Evolutionary conservation across 2,329 filamentous ascomycete genomes (phyloP).

Genomic region (Podosphaera fusca): DNA sequence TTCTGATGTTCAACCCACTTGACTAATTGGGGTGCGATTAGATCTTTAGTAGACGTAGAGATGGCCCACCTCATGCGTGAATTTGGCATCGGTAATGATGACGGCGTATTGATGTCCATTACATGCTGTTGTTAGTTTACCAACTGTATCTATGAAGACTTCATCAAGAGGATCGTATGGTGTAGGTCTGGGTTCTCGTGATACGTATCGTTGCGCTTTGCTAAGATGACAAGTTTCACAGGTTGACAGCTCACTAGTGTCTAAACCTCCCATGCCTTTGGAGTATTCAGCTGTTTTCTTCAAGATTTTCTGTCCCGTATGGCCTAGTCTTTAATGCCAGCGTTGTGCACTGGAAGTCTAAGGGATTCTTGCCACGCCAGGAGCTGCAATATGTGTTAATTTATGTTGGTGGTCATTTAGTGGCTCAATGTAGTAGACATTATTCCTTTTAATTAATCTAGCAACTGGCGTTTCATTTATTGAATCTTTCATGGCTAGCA

Average conservation of each 20-base stretch:
- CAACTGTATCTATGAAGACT: too few relatives aligned
- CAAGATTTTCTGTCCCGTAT: too few relatives aligned
- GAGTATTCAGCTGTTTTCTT: too few relatives aligned
- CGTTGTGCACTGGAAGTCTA: background rate
- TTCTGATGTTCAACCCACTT: background rate
- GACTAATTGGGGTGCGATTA: background rate
- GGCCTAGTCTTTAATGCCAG: background rate
- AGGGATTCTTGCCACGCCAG: background rate
- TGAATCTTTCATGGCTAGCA: background rate
- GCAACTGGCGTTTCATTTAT: background rate
- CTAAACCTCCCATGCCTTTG: background rate
- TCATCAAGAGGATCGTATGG: too few relatives aligned
- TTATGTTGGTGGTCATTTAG: background rate
- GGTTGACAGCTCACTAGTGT: background rate
- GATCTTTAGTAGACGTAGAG: background rate
- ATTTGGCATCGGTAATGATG: background rate
- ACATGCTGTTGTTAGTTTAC: too few relatives aligned
- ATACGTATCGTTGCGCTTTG: background rate
- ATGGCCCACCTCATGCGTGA: background rate
- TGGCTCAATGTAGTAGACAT: background rate
- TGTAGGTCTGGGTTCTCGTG: too few relatives aligned
- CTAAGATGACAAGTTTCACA: background rate
- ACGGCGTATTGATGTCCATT: background rate
- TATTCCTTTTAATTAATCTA: background rate
- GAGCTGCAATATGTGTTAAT: background rate